Evolutionary conservation across 2,329 filamentous ascomycete species (phyloP).

Genomic region (Aureobasidium sp.): DNA sequence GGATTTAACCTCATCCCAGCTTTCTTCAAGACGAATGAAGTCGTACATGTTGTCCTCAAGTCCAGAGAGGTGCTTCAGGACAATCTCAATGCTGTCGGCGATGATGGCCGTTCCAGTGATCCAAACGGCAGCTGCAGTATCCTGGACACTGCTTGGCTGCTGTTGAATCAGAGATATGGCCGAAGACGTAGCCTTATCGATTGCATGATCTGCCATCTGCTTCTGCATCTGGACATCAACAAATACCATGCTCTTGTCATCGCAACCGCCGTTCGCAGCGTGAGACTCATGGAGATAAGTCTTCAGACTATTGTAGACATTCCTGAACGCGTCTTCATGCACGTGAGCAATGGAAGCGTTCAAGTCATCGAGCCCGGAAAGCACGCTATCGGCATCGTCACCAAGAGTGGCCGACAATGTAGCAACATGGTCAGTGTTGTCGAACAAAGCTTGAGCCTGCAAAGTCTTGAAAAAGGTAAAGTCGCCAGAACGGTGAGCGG

Average conservation of each 20-base stretch:
- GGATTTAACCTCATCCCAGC: constrained; percentile 47
- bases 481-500: constrained; percentile 47
- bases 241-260: constrained; percentile 38
- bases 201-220: constrained; percentile 50
- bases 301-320: constrained; percentile 49
- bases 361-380: constrained; percentile 51
- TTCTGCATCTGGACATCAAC: constrained; percentile 51
- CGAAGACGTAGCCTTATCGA: constrained; percentile 51
- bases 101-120: constrained; percentile 50
- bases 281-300: constrained; percentile 26
- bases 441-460: constrained; percentile 47
- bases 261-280: constrained; percentile 30
- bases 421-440: constrained; percentile 52
- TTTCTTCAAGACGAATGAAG: constrained; percentile 52
- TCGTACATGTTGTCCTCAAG: constrained; percentile 47
- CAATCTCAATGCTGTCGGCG: constrained; percentile 49
- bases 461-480: constrained; percentile 52
- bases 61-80: constrained; percentile 43
- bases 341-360: constrained; percentile 51
- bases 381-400: constrained; percentile 46
- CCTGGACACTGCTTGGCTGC: constrained; percentile 44
- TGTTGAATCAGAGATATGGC: constrained; percentile 48
- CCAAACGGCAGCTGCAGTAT: constrained; percentile 49
- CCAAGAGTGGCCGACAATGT: constrained; percentile 43
- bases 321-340: constrained; percentile 53